Base-by-base conservation (phyloP, 139 green algal genomes). In the Zygnema cylindricum region DNA sequence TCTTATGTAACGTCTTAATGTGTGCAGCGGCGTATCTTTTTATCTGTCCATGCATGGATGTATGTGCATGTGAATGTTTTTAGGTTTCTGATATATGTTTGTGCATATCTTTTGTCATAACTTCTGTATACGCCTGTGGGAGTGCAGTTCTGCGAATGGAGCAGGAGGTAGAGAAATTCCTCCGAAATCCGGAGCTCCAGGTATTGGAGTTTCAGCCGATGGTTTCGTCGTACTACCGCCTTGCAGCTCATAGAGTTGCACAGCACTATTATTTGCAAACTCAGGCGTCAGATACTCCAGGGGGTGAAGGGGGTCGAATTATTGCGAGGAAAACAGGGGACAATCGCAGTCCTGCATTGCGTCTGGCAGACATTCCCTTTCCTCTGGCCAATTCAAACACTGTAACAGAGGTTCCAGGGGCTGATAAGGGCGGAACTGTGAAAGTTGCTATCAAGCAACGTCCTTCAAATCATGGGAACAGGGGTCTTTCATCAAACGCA, bases 191-290 rank as follows among this genome's bases (percentile, higher is more conserved):
- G 1, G 81, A 36, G 1, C 41, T 54, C 0, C 0, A 91, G 35
- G 32, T 81, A 21, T 57, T 91, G 38, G 86, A 91, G 84, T 90
- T 91, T 0, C 35, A 42, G 32, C 38, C 82, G 23, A 84, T 85
- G 84, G 32, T 32, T 22, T 91, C 86, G 16, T 91, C 86, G 0
- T 91, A 91, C 32, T 63, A 90, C 0, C 84, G 86, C 2, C 25
- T 91, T 1, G 86, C 86, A 30, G 86, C 86, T 11, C 86, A 91
- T 33, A 69, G 86, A 38, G 86, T 91, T n/a, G 86, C 86, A 2
- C 86, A 91, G 55, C 86, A 91, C 33, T 91, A 91, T 71, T 41
- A 22, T 25, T 71, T 91, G 30, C 86, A 91, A 25, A 91, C 81
- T 23, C 41, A 43, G 23, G 86, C 73, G 30, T 30, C 25, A 1